Base-by-base conservation (phyloP, 2,329 filamentous ascomycete species). In the Annulohypoxylon truncatum region DNA sequence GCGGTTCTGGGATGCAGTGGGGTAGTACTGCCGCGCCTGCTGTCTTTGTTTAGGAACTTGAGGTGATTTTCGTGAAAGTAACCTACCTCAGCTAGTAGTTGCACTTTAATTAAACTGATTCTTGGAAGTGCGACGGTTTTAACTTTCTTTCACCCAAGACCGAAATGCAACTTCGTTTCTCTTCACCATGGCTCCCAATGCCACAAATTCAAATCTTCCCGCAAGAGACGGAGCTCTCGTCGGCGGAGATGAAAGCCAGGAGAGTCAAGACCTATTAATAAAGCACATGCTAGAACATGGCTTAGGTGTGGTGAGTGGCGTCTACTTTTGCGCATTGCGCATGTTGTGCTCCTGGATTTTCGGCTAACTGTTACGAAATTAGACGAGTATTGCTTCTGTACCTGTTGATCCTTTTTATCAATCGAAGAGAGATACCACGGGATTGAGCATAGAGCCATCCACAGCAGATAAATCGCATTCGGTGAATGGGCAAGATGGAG, bases 241-340 rank as follows among this genome's bases (percentile, higher is more conserved):
- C n/a, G n/a, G n/a, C 13, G 61, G 73, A 15, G 71, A 72, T 47
- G 73, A 76, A 26, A 76, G 73, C 54, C 73, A 77, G 66, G 73
- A 75, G 29, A 76, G 74, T 46, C 75, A 76, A 47, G 66, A 59
- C 4, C 54, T 71, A 46, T 61, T 77, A 28, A 56, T 71, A 4
- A 64, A 62, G 38, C 60, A 69, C 15, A 70, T 73, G 28, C 57
- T 63, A 12, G 58, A 73, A 31, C 71, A 76, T 65, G 73, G 71
- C 22, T 63, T 76, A 20, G 75, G 75, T 26, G 66, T 74, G 68
- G 75, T 77, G 66, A 73, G 75, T 72, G 53, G 60, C 38, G 53
- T 57, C 42, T 20, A 33, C 18, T 48, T 35, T 22, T 63, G 13
- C 28, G 52, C 31, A 26, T 18, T 18, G n/a, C 35, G 5, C n/a